phyloP scores from a whole-genome alignment of 208 protist genomes.

The Naegleria fowleri region DNA sequence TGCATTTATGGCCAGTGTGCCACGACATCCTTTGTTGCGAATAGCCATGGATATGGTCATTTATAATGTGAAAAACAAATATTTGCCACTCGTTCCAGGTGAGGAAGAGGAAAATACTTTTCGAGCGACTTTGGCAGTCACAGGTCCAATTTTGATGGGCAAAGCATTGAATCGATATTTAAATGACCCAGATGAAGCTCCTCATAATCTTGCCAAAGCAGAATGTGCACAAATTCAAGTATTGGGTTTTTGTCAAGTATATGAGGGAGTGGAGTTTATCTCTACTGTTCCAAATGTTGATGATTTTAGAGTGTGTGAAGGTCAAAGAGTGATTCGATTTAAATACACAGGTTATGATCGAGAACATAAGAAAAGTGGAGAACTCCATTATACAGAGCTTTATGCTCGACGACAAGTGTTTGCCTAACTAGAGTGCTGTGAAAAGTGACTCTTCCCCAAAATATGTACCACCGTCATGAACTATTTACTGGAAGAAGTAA shows the following conservation, averaged over 20 bases:
- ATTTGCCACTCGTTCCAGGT: not conserved
- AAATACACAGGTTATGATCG: no score
- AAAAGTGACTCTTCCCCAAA: no score
- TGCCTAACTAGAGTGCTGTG: no score
- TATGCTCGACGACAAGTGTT: no score
- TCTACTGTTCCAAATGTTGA: no score
- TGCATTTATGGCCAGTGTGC: not conserved
- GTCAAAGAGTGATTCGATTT: no score
- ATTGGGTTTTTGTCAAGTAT: not conserved
- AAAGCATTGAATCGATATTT: not conserved
- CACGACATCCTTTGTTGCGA: not conserved
- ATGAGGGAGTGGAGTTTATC: no score
- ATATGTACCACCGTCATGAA: no score
- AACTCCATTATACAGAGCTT: no score
- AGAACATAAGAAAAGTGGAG: no score
- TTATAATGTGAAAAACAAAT: constrained; percentile 14
- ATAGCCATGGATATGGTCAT: not conserved
- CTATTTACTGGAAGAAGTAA: no score
- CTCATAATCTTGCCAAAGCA: not conserved
- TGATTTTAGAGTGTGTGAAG: no score
- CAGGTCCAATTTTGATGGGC: not conserved
- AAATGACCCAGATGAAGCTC: not conserved
- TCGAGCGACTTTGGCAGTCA: not conserved
- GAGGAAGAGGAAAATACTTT: not conserved
- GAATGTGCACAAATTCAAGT: not conserved